phyloP scores from a whole-genome alignment of 2,329 filamentous ascomycete species.

The Curvularia hawaiiensis region DNA sequence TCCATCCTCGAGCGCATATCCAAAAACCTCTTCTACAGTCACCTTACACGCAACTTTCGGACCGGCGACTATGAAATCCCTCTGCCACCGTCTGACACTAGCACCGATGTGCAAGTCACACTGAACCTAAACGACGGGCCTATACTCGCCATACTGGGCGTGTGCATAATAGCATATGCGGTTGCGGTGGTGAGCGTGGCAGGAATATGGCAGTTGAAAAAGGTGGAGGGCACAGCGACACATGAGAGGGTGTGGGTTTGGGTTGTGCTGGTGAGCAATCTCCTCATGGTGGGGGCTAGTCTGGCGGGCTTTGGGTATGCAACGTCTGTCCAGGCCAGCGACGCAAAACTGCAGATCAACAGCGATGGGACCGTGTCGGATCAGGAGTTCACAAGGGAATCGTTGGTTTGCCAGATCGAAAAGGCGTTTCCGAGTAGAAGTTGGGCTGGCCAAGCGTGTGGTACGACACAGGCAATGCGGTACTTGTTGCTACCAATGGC shows the following conservation, averaged over 20 bases:
- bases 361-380: slow-evolving; percentile 22
- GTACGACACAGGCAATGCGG: slow-evolving; percentile 30
- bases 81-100: slow-evolving; percentile 17
- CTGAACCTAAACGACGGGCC: slow-evolving; percentile 23
- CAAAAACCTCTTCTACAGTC: slow-evolving; percentile 18
- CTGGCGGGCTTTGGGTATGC: slow-evolving; percentile 30
- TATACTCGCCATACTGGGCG: slow-evolving; percentile 23
- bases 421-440: slow-evolving; percentile 20
- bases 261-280: slow-evolving; percentile 25
- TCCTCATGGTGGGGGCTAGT: slow-evolving; percentile 21
- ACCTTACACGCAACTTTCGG: slow-evolving; percentile 19
- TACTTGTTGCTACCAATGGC: slow-evolving; percentile 33
- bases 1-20: slow-evolving; percentile 37
- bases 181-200: slow-evolving; percentile 27
- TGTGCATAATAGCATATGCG: slow-evolving; percentile 23
- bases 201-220: slow-evolving; percentile 39
- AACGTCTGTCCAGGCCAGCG: slow-evolving; percentile 25
- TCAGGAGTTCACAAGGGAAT: slow-evolving; percentile 31
- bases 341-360: slow-evolving; percentile 24
- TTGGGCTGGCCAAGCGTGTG: slow-evolving; percentile 36
- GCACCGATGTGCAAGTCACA: slow-evolving; percentile 14
- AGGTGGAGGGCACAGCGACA: slow-evolving; percentile 28
- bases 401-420: slow-evolving; percentile 35
- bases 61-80: slow-evolving; percentile 19
- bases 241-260: slow-evolving; percentile 37